These are phyloP conservation scores for Psilocybe azurescens DNA, from an alignment of 768 basidiomycete species.

Conservation along the genomic window DNA sequence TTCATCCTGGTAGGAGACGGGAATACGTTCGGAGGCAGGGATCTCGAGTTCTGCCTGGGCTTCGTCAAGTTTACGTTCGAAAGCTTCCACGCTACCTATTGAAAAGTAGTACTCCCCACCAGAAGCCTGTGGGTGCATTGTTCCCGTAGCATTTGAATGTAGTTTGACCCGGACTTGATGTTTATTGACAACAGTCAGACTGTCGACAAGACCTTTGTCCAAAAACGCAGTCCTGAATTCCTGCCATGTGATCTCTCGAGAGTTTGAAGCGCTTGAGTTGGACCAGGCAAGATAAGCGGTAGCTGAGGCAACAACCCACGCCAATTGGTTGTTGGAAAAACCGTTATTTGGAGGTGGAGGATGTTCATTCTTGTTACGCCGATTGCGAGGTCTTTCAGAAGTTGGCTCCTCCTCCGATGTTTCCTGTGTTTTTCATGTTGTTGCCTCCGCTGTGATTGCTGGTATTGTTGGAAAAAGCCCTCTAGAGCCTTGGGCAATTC, in stretches of 20 bases:
- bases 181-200: constrained; percentile 89
- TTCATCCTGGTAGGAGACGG: constrained; percentile 96
- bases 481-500: constrained; percentile 72
- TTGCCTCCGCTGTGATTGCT: constrained; percentile 47
- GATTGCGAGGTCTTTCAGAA: constrained; percentile 36
- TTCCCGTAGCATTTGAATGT: constrained; percentile 86
- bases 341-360: constrained; percentile 61
- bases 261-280: constrained; percentile 54
- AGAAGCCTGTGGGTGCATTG: constrained; percentile 69
- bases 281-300: constrained; percentile 72
- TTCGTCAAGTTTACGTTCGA: constrained; percentile 94
- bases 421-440: constrained; percentile 32
- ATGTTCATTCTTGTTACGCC: constrained; percentile 34
- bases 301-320: constrained; percentile 56
- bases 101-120: constrained; percentile 87
- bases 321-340: constrained; percentile 62
- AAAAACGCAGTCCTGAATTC: constrained; percentile 98
- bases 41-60: constrained; percentile 94
- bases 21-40: constrained; percentile 90
- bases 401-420: constrained; percentile 34
- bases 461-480: constrained; percentile 79
- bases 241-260: constrained; percentile 98
- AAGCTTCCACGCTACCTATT: constrained; percentile 95
- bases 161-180: constrained; percentile 90
- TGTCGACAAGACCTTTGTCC: constrained; percentile 95